Evolutionary conservation across 2,329 filamentous ascomycete species (phyloP), one percentile per base, ranked within the genome.

Genomic region (Cryphonectria radicalis): DNA sequence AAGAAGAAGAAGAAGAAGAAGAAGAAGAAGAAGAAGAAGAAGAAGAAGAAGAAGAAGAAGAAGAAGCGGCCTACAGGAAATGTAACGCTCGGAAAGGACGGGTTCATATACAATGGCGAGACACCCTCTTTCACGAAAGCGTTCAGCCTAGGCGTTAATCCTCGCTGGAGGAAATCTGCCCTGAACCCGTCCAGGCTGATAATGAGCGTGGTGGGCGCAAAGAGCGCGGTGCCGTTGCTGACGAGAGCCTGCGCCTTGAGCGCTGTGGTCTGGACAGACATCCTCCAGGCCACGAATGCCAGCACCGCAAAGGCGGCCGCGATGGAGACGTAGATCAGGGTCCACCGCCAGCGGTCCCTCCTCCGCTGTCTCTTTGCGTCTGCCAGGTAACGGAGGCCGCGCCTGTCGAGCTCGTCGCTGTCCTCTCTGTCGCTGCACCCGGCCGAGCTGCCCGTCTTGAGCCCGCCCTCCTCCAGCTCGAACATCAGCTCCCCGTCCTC

Each of bases 111-210:
- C 74, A 90, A 87, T 3, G 96, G 95, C 7, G 95, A 97, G 14
- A 98, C 90, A 42, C 96, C 96, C 74, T 94, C 90, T 72, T 89
- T 88, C 73, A 97, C 85, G 74, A 99, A 92, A 2, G 90, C 87
- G 75, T 90, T 93, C 11, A 99, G 84, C 1, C 91, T 90, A 0
- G 95, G 96, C 0, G 95, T 98, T 43, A 98, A 82, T 0, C 91
- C 92, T 19, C 94, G 90, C 74, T 92, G 89, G 57, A 99, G 84
- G 77, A 98, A 98, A 79, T 98, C 96, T 28, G 96, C 95, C 22
- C 96, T 91, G 83, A 99, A 98, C 4, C 96, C 96, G 81, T 99
- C 96, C 25, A 99, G 87, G 63, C 95, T 98, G 78, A 99, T 93
- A 68, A 98, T 86, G 72, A 99, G 92, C 1, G 96, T 98, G 0